Evolutionary conservation across 805 yeast species (phyloP).

Genomic region (Candida hungchunana): DNA sequence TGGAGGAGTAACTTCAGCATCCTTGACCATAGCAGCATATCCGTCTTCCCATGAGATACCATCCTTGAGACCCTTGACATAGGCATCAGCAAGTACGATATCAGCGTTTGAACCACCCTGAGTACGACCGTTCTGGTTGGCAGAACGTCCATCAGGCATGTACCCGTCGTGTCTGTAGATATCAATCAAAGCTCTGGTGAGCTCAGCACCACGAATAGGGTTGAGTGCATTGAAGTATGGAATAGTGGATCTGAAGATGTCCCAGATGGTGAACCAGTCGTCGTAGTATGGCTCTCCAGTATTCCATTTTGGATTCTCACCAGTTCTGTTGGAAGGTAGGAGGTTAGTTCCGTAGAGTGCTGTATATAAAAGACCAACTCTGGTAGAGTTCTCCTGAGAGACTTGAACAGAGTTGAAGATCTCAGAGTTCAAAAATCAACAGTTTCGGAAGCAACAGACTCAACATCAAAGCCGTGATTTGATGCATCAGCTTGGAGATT

Average conservation of each 20-base stretch:
- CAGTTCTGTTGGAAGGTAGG: conserved; percentile 9
- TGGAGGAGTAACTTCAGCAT: conserved; percentile 34
- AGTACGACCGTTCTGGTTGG: conserved; percentile 34
- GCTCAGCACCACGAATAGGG: conserved; percentile 28
- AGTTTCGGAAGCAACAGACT: background rate
- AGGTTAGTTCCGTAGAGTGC: conserved; percentile 9
- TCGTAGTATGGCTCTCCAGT: conserved; percentile 30
- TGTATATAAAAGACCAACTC: conserved; percentile 6
- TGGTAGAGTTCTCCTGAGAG: conserved; percentile 5
- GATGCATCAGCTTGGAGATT: conserved; percentile 24
- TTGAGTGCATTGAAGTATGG: conserved; percentile 30
- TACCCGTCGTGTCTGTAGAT: conserved; percentile 32
- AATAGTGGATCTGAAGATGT: conserved; percentile 33
- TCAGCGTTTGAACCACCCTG: conserved; percentile 38
- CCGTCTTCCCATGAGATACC: conserved; percentile 30
- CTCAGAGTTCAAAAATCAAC: conserved; percentile 4
- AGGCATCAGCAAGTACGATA: conserved; percentile 35
- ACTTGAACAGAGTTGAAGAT: conserved; percentile 7
- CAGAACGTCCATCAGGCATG: conserved; percentile 35
- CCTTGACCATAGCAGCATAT: conserved; percentile 30
- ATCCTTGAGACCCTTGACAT: conserved; percentile 25
- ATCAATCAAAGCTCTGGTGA: conserved; percentile 28
- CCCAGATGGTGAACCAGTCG: conserved; percentile 37
- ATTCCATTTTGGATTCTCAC: conserved; percentile 30
- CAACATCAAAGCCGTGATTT: conserved; percentile 8